Base-by-base conservation (phyloP, 225 moss, liverwort and hornwort species). In the Polytrichum formosum region DNA sequence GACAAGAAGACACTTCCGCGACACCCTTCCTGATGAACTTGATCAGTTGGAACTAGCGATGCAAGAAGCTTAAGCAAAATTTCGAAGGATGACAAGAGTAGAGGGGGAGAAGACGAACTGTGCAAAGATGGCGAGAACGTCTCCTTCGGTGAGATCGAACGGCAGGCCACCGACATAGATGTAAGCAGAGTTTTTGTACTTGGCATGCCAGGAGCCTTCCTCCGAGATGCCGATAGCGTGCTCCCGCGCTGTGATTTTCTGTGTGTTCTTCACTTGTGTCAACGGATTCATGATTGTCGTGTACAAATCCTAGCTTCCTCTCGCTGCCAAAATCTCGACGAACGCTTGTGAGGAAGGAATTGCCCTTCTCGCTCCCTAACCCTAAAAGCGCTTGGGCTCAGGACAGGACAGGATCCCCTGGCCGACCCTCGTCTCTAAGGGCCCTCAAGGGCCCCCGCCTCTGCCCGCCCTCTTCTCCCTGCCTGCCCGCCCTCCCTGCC, bases 121-220 rank as follows among this genome's bases (percentile, higher is more conserved):
- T 6, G 98, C 94, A 66, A 98, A 98, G 29, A 94, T 85, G 55
- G 94, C 92, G 9, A 98, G 90, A 25, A 98, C 83, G 66, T 98
- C 98, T 1, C 98, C 98, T 78, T 98, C 98, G 0, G 94, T 98
- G 73, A 98, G 92, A 6, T 83, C 90, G 56, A 91, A 98, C 18
- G 91, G 84, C 20, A 98, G 87, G 8, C 92, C 88, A 19, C 94
- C 98, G 6, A 90, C 81, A 70, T 94, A 94, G 28, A 98, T 72
- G 28, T 98, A 98, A 0, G 98, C 98, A 1, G 98, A 98, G 54
- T 92, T 88, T 77, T 98, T 98, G 67, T 87, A 98, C 67, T 85
- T 91, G 78, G 92, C 98, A 62, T 98, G 98, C 98, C 98, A 98
- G 30, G 98, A 98, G 9, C 92, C 98, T 65, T 90, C 89, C 31